Evolutionary conservation across 148 eudicot genomes (phyloP), one percentile per base, ranked within the genome.

Genomic region (Pharnaceum exiguum): DNA sequence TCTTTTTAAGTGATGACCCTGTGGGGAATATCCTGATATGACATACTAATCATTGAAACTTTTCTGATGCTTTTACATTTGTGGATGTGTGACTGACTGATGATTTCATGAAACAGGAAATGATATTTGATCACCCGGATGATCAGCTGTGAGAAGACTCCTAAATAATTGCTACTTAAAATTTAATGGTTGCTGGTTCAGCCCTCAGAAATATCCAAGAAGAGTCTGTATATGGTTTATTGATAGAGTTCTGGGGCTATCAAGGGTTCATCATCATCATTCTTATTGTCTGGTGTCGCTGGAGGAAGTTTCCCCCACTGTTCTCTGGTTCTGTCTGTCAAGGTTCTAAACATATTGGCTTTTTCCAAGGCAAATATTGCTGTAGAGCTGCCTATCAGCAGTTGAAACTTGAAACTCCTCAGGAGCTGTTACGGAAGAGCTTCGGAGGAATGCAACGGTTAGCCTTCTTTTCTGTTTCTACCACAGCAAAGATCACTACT

Each of bases 71-170:
- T 46, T 46, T 38, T 57, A 28, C 30, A 42, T 16, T 46, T 17
- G 15, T 18, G 11, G 28, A 24, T 15, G n/a, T 24, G 9, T 6
- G 25, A 62, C 62, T 55, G 62, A 55, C 35, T 25, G 49, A 18
- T 49, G 45, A 46, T 44, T 35, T 31, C 10, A 24, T 70, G 55
- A 12, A 43, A 45, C 87, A 89, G 96, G 96, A 81, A 81, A 89
- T 89, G 96, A 70, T 76, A 65, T 81, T 72, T 59, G 90, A 89
- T 57, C 68, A 47, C 39, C 68, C 73, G 51, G 63, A 57, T 32
- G 71, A 49, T 42, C 55, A 59, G 54, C 66, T 46, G 51, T 72
- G 40, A 64, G 24, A 46, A 57, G 9, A 23, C 45, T 40, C 43
- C 30, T 21, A 21, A 22, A 46, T 69, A 47, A 39, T 37, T 43